Evolutionary conservation across 768 basidiomycete genomes (phyloP), one percentile per base, ranked within the genome.

Genomic region (Lentinula aciculospora): DNA sequence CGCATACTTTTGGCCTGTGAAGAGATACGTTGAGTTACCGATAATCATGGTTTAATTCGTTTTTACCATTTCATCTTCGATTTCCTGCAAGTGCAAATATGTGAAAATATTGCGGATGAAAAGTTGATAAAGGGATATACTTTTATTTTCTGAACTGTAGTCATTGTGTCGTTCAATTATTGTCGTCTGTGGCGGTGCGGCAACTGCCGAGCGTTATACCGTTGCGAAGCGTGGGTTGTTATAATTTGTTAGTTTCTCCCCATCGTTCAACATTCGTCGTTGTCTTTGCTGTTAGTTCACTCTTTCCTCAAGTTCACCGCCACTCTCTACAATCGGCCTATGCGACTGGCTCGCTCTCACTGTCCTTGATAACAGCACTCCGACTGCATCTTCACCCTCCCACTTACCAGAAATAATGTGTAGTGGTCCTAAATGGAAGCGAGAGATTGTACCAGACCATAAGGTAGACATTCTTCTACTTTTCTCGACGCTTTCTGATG

Each of bases 401-500:
- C 63, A 64, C 62, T 62, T 60, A 61, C 59, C 37, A 58, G 29
- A 31, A 47, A 61, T 58, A 37, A 86, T 83, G 82, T 89, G 87
- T 68, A 82, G 85, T 64, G 91, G 85, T 66, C 79, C 88, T 42
- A 85, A 90, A 64, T 97, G 95, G 97, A 98, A 98, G 79, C 82
- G 94, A 68, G 97, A 98, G 79, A 83, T 90, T 65, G 94, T 98
- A 45, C 92, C 91, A 56, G 97, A 98, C 76, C 97, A 98, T 75
- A 99, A 98, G 82, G 96, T 94, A 61, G 56, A 78, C 61, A 57
- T 34, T 12, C 42, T 44, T 54, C 29, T 44, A 39, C 17, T 28
- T 53, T 19, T 42, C 34, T n/a, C 31, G 36, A 3, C 37, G 13
- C 47, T 53, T 53, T 51, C 3, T 47, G 32, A 57, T 53, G 65